Evolutionary conservation across 1,284 basidiomycete genomes (phyloP).

Genomic region (Fomitopsis schrenkii): DNA sequence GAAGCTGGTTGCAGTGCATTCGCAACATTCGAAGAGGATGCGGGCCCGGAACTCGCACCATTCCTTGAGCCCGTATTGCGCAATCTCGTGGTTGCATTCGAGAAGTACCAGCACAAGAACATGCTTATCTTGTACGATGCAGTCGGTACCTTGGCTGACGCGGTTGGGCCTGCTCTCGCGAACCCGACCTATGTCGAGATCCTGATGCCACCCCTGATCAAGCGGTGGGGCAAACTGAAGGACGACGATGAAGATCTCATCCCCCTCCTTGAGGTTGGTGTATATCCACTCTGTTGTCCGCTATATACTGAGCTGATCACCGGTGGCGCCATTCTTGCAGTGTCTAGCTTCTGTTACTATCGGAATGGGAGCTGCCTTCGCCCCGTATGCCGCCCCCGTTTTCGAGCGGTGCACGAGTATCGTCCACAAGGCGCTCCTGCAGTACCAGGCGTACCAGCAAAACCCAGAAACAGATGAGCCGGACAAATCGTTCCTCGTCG

Average conservation of each 20-base stretch:
- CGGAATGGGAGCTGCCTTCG: conserved; percentile 90
- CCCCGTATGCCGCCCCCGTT: conserved; percentile 86
- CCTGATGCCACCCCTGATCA: conserved; percentile 92
- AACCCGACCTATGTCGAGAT: conserved; percentile 89
- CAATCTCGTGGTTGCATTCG: conserved; percentile 94
- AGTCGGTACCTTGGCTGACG: conserved; percentile 95
- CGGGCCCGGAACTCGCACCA: conserved; percentile 84
- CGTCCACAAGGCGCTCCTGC: conserved; percentile 77
- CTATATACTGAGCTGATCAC: background rate
- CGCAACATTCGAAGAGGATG: conserved; percentile 98
- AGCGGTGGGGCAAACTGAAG: conserved; percentile 84
- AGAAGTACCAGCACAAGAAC: conserved; percentile 99
- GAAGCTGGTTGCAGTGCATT: conserved; percentile 99
- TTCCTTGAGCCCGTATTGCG: conserved; percentile 94
- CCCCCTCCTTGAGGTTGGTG: conserved; percentile 83
- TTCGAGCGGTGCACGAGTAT: conserved; percentile 91
- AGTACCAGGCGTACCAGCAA: conserved; percentile 81
- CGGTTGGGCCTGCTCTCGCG: conserved; percentile 86
- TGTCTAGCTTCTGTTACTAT: conserved; percentile 98
- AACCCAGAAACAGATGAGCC: conserved; percentile 89
- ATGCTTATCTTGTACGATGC: conserved; percentile 98
- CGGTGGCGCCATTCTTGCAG: conserved; percentile 36
- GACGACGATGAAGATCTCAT: conserved; percentile 94
- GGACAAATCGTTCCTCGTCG: conserved; percentile 94
- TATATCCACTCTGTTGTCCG: background rate